Conservation (phyloP, 2,329 filamentous ascomycete species). For the Lachnellula subtilissima region DNA sequence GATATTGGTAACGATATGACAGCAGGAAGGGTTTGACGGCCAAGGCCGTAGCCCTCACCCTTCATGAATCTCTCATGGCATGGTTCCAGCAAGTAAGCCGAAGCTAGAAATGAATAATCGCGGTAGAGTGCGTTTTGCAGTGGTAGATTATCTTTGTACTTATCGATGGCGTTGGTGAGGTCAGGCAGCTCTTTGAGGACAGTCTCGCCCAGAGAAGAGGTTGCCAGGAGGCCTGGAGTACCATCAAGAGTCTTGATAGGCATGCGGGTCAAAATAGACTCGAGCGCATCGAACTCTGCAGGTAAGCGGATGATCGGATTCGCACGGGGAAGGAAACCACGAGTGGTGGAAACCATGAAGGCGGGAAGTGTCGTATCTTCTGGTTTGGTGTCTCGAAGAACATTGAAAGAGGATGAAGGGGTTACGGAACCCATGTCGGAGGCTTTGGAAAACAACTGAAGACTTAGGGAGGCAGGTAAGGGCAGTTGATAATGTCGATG, state of each 20-base stretch:
- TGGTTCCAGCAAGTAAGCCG: conserved; percentile 84
- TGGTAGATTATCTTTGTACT: conserved; percentile 67
- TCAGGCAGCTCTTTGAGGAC: conserved; percentile 72
- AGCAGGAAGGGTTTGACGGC: conserved; percentile 65
- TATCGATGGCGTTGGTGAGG: conserved; percentile 67
- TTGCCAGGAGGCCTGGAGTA: conserved; percentile 70
- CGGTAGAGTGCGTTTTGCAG: conserved; percentile 82
- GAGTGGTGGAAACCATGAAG: conserved; percentile 73
- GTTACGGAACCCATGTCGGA: conserved; percentile 29
- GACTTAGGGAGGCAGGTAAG: background rate
- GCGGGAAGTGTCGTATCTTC: conserved; percentile 60
- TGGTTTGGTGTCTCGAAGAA: conserved; percentile 59
- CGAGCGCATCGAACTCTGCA: conserved; percentile 65
- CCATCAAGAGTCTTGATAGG: conserved; percentile 73
- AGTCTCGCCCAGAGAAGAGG: conserved; percentile 67
- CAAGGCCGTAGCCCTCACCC: conserved; percentile 74
- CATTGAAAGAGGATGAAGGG: conserved; percentile 43
- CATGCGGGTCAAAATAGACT: conserved; percentile 69
- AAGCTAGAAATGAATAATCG: conserved; percentile 88
- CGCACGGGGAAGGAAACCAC: conserved; percentile 69
- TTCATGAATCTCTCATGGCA: conserved; percentile 72
- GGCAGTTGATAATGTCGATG: conserved; percentile 5
- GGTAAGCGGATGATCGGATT: conserved; percentile 62
- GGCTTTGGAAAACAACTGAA: background rate
- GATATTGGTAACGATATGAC: conserved; percentile 78